phyloP scores from a whole-genome alignment of 2,329 filamentous ascomycete genomes.

The Cercospora sojina region DNA sequence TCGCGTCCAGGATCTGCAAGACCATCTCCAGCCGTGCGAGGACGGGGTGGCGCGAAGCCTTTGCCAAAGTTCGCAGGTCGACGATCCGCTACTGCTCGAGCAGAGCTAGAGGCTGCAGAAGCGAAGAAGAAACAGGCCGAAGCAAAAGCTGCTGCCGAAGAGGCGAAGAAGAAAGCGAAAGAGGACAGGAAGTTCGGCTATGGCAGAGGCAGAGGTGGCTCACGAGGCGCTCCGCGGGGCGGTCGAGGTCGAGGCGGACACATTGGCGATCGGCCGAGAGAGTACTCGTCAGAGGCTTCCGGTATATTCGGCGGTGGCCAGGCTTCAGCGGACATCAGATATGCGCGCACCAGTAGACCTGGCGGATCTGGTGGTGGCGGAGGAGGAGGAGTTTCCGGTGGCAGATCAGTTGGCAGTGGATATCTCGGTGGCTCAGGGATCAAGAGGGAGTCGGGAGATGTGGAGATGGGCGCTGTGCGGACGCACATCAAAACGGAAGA shows the following conservation, averaged over 20 bases:
- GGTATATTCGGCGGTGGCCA: constrained; percentile 45
- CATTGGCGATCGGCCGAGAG: constrained; percentile 38
- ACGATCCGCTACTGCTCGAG: constrained; percentile 47
- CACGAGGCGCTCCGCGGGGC: constrained; percentile 20
- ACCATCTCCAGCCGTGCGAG: constrained; percentile 19
- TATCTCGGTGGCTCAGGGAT: constrained; percentile 34
- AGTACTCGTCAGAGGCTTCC: constrained; percentile 35
- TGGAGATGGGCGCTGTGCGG: constrained; percentile 25
- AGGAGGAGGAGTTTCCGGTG: constrained; percentile 16
- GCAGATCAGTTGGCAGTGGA: constrained; percentile 25
- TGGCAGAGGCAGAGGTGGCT: constrained; percentile 34
- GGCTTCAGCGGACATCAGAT: constrained; percentile 24
- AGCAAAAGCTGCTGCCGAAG: constrained; percentile 38
- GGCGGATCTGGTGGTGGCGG: constrained; percentile 13
- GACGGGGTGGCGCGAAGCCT: constrained; percentile 24
- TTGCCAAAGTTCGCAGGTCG: constrained; percentile 47
- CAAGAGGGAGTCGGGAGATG: constrained; percentile 36
- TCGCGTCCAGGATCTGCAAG: constrained; percentile 14
- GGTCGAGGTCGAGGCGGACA: constrained; percentile 45
- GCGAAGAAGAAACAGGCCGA: constrained; percentile 42
- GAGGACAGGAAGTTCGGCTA: constrained; percentile 31
- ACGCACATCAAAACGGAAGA: constrained; percentile 34
- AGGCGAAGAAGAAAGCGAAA: constrained; percentile 30
- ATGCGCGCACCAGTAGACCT: constrained; percentile 18
- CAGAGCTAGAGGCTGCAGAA: constrained; percentile 44